Conservation (phyloP, 2,329 filamentous ascomycete species). For the Colletotrichum horii region DNA sequence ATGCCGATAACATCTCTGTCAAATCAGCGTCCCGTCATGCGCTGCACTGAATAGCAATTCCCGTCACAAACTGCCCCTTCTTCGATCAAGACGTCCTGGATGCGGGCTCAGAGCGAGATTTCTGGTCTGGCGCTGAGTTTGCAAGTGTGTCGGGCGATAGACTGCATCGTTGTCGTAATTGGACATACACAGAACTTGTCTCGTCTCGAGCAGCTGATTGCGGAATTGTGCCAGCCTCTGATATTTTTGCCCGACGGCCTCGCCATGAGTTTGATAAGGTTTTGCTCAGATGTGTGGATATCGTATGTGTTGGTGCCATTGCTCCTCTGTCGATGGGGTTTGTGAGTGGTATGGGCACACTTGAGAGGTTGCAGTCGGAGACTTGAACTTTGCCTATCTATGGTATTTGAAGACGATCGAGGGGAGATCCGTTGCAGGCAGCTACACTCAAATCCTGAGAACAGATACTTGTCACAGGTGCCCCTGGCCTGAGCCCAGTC, state of each 20-base stretch:
- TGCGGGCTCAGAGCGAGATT: not conserved
- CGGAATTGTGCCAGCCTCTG: not conserved
- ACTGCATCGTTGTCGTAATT: not conserved
- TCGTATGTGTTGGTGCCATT: not conserved
- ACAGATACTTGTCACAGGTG: not conserved
- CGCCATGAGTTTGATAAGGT: not conserved
- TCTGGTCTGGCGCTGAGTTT: not conserved
- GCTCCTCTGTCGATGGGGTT: not conserved
- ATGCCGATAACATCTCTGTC: not conserved
- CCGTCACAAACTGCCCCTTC: not conserved
- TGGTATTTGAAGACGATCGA: not conserved
- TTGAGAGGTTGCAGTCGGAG: not conserved
- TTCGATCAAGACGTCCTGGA: not conserved
- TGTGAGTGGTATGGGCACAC: not conserved
- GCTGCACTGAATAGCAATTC: not conserved
- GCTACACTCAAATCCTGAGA: not conserved
- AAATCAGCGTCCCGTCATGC: not conserved
- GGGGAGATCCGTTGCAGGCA: not conserved
- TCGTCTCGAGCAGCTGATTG: not conserved
- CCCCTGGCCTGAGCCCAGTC: not conserved
- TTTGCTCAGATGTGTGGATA: not conserved
- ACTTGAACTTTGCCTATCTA: not conserved
- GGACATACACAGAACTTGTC: not conserved
- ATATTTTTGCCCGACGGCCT: not conserved
- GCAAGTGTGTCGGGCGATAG: not conserved